A percentile compares a stretch with the other conserved stretches of the same genome.
These are phyloP conservation scores for Helianthus tuberosus DNA, from an alignment of 129 eudicot genomes.

Conservation along the genomic window DNA sequence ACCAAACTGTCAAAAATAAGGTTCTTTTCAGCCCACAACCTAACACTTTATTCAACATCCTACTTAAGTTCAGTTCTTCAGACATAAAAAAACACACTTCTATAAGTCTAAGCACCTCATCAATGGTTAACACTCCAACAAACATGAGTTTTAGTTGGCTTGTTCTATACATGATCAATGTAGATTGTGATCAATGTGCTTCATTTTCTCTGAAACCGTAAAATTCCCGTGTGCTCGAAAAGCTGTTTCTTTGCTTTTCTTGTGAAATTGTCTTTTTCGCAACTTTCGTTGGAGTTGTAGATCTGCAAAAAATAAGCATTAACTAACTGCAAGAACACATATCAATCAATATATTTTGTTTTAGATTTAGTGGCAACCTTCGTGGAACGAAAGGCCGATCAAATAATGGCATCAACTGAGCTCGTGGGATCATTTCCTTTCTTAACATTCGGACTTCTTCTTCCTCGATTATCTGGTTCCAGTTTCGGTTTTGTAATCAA, in stretches of 20 bases:
- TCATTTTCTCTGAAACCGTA: conserved; percentile 41
- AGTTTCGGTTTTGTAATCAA: conserved; percentile 10
- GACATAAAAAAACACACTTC: conserved; percentile 17
- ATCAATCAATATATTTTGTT: background rate
- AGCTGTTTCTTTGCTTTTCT: conserved; percentile 47
- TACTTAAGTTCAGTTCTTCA: conserved; percentile 9
- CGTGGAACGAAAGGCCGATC: conserved; percentile 81
- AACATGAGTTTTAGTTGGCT: background rate
- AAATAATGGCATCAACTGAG: conserved; percentile 83
- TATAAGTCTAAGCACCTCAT: conserved; percentile 23
- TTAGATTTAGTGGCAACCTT: conserved; percentile 41
- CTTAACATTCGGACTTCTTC: conserved; percentile 80
- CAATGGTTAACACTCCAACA: conserved; percentile 16
- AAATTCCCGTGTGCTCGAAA: conserved; percentile 41
- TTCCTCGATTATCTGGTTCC: conserved; percentile 71
- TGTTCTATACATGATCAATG: conserved; percentile 18
- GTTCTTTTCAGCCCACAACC: conserved; percentile 18
- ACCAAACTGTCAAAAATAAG: background rate
- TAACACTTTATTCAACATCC: conserved; percentile 31
- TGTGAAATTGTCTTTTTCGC: conserved; percentile 58
- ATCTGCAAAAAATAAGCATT: conserved; percentile 39
- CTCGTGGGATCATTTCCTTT: conserved; percentile 90
- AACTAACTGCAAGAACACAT: background rate
- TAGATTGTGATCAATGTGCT: conserved; percentile 34
- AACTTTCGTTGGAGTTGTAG: conserved; percentile 63